phyloP scores from a whole-genome alignment of 75 land plant genomes.

The Sequoia sempervirens region DNA sequence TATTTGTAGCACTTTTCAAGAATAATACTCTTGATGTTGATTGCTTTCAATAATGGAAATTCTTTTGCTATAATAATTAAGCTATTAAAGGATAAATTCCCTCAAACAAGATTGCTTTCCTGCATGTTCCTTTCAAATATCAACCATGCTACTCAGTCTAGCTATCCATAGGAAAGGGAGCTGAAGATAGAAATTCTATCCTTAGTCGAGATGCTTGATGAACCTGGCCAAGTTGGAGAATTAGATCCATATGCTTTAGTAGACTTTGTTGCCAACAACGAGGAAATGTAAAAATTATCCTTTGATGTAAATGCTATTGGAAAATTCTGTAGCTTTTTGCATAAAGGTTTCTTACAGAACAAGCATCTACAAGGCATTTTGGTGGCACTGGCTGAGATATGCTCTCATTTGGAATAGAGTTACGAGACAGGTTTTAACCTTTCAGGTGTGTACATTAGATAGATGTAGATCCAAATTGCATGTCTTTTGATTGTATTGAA shows the following conservation, averaged over 20 bases:
- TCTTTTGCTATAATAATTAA: slow-evolving; percentile 47
- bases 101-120: slow-evolving; percentile 71
- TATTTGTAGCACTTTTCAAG: slow-evolving; percentile 58
- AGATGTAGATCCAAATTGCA: background rate
- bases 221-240: slow-evolving; percentile 80
- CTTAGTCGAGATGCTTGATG: slow-evolving; percentile 71
- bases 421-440: slow-evolving; percentile 39
- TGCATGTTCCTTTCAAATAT: slow-evolving; percentile 64
- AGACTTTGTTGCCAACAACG: slow-evolving; percentile 57
- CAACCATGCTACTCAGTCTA: slow-evolving; percentile 42
- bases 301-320: slow-evolving; percentile 57
- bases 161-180: slow-evolving; percentile 48
- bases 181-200: slow-evolving; percentile 50
- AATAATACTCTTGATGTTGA: slow-evolving; percentile 50
- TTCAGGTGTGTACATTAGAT: slow-evolving; percentile 28
- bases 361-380: slow-evolving; percentile 74
- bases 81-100: slow-evolving; percentile 56
- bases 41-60: slow-evolving; percentile 41
- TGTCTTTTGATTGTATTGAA: background rate
- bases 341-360: slow-evolving; percentile 24
- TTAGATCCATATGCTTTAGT: slow-evolving; percentile 74
- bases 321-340: slow-evolving; percentile 58
- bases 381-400: slow-evolving; percentile 67
- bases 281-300: slow-evolving; percentile 71
- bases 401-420: slow-evolving; percentile 71